These are phyloP conservation scores for Blastobotrys mokoenaii DNA, from an alignment of 805 yeast genomes.

Conservation along the genomic window DNA sequence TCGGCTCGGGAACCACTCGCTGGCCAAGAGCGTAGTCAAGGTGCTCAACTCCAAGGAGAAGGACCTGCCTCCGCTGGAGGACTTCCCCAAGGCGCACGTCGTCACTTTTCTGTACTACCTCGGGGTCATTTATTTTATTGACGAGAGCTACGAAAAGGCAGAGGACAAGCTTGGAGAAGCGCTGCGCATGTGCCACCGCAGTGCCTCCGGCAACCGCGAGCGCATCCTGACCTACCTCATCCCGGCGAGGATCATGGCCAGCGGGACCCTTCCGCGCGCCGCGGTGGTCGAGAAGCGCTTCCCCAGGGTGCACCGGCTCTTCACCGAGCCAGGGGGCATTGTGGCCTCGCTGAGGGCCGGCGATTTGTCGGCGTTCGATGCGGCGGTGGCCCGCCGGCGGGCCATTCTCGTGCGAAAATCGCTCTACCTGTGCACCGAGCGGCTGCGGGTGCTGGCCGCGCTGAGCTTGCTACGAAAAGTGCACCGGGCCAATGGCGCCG, in stretches of 20 bases:
- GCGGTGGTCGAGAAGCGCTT: too few species aligned
- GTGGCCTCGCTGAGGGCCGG: conserved; percentile 46
- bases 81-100: conserved; percentile 42
- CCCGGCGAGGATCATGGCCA: conserved; percentile 51
- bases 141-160: conserved; percentile 48
- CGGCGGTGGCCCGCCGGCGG: conserved; percentile 38
- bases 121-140: conserved; percentile 59
- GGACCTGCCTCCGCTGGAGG: conserved; percentile 43
- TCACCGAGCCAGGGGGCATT: too few species aligned
- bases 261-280: conserved; percentile 23
- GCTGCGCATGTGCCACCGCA: conserved; percentile 27
- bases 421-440: conserved; percentile 51
- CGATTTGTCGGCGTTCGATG: conserved; percentile 44
- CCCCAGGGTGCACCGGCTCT: too few species aligned
- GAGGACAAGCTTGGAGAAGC: conserved; percentile 47
- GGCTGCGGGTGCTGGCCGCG: conserved; percentile 42
- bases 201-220: conserved; percentile 30
- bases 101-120: conserved; percentile 61
- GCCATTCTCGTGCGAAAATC: conserved; percentile 45
- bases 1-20: conserved; percentile 54
- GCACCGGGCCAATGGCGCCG: conserved; percentile 21
- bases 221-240: conserved; percentile 49
- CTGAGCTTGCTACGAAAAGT: conserved; percentile 42
- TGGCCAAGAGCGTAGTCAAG: conserved; percentile 66
- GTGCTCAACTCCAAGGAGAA: conserved; percentile 48